These are phyloP conservation scores for Fusarium sp. DNA, from an alignment of 2,329 filamentous ascomycete species.

Conservation along the genomic window DNA sequence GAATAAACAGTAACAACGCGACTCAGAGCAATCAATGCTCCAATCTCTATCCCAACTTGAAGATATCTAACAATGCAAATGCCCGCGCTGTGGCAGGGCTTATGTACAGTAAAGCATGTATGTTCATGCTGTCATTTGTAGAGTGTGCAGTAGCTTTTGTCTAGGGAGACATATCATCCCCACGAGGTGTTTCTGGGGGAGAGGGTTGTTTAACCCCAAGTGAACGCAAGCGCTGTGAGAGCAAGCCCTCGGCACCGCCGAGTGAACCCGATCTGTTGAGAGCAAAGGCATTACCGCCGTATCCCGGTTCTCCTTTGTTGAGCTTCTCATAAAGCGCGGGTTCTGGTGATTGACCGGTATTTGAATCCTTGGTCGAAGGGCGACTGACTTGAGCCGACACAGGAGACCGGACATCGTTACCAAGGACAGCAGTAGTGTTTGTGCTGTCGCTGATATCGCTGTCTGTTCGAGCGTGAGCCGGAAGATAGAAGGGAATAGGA, in stretches of 20 bases:
- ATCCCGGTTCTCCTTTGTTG: conserved; percentile 71
- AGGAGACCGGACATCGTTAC: conserved; percentile 41
- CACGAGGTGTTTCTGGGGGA: conserved; percentile 2
- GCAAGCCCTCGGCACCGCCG: conserved; percentile 68
- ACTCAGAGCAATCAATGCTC: conserved; percentile 4
- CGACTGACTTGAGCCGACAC: conserved; percentile 47
- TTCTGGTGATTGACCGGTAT: conserved; percentile 46
- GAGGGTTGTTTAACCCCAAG: conserved; percentile 61
- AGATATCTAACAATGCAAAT: neutral
- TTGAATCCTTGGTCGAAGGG: conserved; percentile 53
- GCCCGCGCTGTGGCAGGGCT: neutral
- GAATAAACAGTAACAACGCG: conserved; percentile 12
- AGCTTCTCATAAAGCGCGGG: conserved; percentile 72
- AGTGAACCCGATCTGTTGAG: conserved; percentile 52
- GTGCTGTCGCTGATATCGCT: conserved; percentile 49
- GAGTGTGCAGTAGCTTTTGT: neutral
- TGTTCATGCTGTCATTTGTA: neutral
- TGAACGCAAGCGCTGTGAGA: conserved; percentile 75
- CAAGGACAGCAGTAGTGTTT: conserved; percentile 41
- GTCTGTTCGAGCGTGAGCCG: conserved; percentile 48
- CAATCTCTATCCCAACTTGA: conserved; percentile 10
- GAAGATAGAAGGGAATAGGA: conserved; percentile 63
- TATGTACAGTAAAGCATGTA: conserved; percentile 18
- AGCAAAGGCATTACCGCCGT: conserved; percentile 67
- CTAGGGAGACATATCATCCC: conserved; percentile 10